Conservation (phyloP, 2,329 filamentous ascomycete genomes). For the Alternaria hordeiaustralica region DNA sequence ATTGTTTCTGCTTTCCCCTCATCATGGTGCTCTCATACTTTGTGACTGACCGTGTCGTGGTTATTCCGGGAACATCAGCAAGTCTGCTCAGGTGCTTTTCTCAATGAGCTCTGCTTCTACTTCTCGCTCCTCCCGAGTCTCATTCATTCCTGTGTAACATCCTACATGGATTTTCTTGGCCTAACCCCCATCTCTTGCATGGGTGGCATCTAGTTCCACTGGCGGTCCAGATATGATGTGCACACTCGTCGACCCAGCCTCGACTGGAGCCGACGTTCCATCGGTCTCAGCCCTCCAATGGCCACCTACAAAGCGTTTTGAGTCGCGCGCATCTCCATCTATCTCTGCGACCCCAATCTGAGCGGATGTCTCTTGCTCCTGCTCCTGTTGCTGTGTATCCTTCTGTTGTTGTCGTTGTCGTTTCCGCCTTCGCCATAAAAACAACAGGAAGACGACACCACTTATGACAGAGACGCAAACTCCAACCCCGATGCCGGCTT, state of each 20-base stretch:
- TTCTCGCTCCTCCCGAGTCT: too few relatives aligned
- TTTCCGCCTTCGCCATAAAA: not conserved
- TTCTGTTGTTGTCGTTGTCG: too few relatives aligned
- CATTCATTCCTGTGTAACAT: too few relatives aligned
- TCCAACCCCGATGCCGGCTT: not conserved
- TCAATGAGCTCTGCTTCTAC: too few relatives aligned
- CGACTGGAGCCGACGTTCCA: not conserved
- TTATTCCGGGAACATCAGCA: too few relatives aligned
- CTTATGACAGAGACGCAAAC: not conserved
- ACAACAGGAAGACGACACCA: not conserved
- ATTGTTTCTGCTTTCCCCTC: too few relatives aligned
- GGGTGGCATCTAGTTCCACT: not conserved
- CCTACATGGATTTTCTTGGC: too few relatives aligned
- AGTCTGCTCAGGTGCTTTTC: too few relatives aligned
- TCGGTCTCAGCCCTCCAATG: not conserved
- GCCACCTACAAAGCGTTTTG: not conserved
- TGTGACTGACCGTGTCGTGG: too few relatives aligned
- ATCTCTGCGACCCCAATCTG: not conserved
- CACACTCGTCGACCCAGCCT: not conserved
- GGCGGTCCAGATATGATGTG: not conserved
- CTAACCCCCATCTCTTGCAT: not conserved
- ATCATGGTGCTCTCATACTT: too few relatives aligned
- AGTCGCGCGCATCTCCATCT: not conserved
- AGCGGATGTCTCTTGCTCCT: not conserved
- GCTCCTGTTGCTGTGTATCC: not conserved